phyloP scores from a whole-genome alignment of 805 yeast genomes.

The Clavispora fructus region DNA sequence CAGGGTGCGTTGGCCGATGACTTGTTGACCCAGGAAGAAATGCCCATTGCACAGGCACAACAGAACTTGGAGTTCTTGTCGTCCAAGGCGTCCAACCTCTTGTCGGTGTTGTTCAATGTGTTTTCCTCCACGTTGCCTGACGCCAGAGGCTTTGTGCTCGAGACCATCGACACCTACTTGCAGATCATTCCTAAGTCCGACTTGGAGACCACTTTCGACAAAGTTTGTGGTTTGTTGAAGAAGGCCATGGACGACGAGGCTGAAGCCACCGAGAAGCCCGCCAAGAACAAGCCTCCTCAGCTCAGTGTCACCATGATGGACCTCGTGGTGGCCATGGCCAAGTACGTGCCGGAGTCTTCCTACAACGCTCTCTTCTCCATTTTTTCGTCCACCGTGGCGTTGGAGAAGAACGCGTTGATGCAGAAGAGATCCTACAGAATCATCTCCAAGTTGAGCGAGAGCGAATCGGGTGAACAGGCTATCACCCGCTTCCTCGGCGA shows the following conservation, averaged over 20 bases:
- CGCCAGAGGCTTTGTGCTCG: constrained; percentile 77
- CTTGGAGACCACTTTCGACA: constrained; percentile 70
- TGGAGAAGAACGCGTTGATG: constrained; percentile 54
- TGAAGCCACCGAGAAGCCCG: constrained; percentile 24
- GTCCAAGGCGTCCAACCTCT: constrained; percentile 62
- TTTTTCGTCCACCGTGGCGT: constrained; percentile 59
- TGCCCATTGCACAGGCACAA: constrained; percentile 52
- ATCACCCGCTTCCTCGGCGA: constrained; percentile 48
- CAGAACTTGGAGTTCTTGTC: constrained; percentile 59
- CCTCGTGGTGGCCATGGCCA: constrained; percentile 79
- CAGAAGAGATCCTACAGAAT: constrained; percentile 90
- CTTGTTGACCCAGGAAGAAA: constrained; percentile 52
- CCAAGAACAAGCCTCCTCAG: constrained; percentile 37
- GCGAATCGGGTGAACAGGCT: constrained; percentile 57
- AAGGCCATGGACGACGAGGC: constrained; percentile 53
- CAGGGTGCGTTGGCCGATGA: constrained; percentile 56
- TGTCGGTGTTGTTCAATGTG: constrained; percentile 87
- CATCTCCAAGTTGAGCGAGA: constrained; percentile 63
- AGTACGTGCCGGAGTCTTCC: constrained; percentile 67
- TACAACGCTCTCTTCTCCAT: constrained; percentile 75
- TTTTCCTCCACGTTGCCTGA: constrained; percentile 86
- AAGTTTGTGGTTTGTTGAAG: constrained; percentile 75
- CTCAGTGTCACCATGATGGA: constrained; percentile 87
- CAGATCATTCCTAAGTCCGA: constrained; percentile 65
- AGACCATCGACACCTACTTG: constrained; percentile 78